Percentiles rank a stretch among this genome's conserved stretches.
Evolutionary conservation across 2,329 filamentous ascomycete genomes (phyloP).

Genomic region (Venturiaceae sp.): DNA sequence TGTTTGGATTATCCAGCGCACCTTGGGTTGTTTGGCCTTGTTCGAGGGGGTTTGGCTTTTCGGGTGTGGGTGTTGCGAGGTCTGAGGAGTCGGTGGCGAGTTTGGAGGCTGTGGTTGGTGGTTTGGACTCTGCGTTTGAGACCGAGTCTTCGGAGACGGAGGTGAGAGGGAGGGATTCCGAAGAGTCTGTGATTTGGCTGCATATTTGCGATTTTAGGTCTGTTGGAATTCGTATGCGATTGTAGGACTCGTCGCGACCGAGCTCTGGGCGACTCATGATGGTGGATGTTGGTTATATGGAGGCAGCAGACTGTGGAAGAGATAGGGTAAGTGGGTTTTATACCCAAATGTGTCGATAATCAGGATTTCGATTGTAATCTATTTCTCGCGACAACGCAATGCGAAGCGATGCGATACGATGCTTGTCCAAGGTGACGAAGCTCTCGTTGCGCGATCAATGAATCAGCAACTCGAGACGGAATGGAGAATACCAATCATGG

Average conservation of each 20-base stretch:
- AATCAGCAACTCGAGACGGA: too few species aligned
- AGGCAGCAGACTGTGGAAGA: neutral
- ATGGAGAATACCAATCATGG: neutral
- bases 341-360: too few species aligned
- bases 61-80: conserved; percentile 3
- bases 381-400: neutral
- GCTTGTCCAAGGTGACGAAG: neutral
- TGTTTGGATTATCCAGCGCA: neutral
- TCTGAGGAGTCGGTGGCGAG: neutral
- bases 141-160: neutral
- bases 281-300: neutral
- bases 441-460: neutral
- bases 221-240: conserved; percentile 1
- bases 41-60: conserved; percentile 3
- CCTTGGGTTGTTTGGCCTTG: neutral
- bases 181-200: conserved; percentile 2
- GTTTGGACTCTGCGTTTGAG: neutral
- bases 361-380: neutral
- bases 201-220: conserved; percentile 5
- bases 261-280: neutral
- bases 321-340: too few species aligned
- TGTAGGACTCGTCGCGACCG: conserved; percentile 5
- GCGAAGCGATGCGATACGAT: too few species aligned
- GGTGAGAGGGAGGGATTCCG: conserved; percentile 5
- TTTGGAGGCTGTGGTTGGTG: neutral